Conservation (phyloP, 495 filamentous ascomycete genomes). For the Penicillium parvum region DNA sequence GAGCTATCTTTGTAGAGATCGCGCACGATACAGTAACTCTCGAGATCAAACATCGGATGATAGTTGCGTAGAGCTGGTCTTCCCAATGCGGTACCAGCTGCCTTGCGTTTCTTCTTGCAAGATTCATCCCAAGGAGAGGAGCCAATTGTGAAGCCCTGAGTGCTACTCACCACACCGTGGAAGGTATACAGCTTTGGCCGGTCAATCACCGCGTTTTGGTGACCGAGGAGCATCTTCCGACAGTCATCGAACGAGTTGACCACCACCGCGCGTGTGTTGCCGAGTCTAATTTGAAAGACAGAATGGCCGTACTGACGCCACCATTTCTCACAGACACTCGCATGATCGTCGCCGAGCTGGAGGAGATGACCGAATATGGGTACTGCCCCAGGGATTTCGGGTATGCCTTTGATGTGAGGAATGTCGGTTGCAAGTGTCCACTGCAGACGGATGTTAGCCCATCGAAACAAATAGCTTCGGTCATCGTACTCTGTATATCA, state of each 20-base stretch:
- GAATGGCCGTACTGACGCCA: conserved; percentile 48
- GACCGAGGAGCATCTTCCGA: conserved; percentile 41
- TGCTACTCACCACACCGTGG: conserved; percentile 44
- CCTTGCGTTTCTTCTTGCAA: conserved; percentile 49
- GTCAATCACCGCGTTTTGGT: conserved; percentile 46
- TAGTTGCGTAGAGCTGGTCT: conserved; percentile 45
- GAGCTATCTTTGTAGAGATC: conserved; percentile 42
- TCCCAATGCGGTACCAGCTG: conserved; percentile 43
- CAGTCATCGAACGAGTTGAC: conserved; percentile 47
- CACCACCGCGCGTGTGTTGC: conserved; percentile 48
- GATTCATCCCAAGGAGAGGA: conserved; percentile 49
- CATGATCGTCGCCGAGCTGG: conserved; percentile 53
- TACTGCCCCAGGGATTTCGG: conserved; percentile 47
- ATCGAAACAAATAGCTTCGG: not conserved
- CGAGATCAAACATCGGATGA: conserved; percentile 49
- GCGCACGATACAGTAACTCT: conserved; percentile 44
- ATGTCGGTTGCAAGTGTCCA: conserved; percentile 37
- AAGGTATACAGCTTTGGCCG: conserved; percentile 47
- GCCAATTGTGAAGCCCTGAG: conserved; percentile 44
- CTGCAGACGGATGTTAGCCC: conserved; percentile 3
- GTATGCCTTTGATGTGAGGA: conserved; percentile 43
- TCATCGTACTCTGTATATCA: conserved; percentile 12
- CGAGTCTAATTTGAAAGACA: conserved; percentile 52
- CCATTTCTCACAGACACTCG: conserved; percentile 49
- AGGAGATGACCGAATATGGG: conserved; percentile 51